Conservation (phyloP, 176 grass and related monocot genomes). For the Luzula sylvatica region DNA sequence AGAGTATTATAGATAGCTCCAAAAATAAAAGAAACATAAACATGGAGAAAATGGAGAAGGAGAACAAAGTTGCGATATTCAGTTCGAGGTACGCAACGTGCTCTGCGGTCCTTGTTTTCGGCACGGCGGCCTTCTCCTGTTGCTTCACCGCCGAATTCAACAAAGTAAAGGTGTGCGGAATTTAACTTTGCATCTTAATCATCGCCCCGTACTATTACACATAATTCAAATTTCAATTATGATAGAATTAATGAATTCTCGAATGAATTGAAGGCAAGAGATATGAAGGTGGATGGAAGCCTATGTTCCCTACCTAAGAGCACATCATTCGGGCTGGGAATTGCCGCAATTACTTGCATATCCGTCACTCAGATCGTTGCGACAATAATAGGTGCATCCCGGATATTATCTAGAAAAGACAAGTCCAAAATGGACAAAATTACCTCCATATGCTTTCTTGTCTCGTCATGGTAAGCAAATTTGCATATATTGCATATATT, state of each 20-base stretch:
- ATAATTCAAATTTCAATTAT: not conserved
- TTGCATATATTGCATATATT: not conserved
- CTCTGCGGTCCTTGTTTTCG: constrained; percentile 35
- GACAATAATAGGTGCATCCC: constrained; percentile 33
- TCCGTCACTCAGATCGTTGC: constrained; percentile 63
- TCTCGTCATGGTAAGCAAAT: constrained; percentile 62
- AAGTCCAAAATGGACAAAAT: not conserved
- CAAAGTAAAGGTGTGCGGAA: constrained; percentile 45
- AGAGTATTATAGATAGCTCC: not conserved
- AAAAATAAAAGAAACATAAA: no score
- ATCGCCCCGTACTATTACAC: not conserved
- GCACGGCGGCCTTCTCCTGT: constrained; percentile 60
- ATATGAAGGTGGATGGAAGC: constrained; percentile 79
- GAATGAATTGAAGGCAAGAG: constrained; percentile 32
- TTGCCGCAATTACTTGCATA: constrained; percentile 54
- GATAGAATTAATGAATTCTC: constrained; percentile 3
- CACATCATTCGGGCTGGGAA: constrained; percentile 65
- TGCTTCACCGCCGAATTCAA: constrained; percentile 78
- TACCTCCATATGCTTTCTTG: constrained; percentile 29
- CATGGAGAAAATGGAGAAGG: constrained; percentile 13
- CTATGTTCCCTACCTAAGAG: constrained; percentile 76
- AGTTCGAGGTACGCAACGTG: constrained; percentile 36
- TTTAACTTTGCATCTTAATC: not conserved
- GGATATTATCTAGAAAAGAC: not conserved
- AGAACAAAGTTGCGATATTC: constrained; percentile 6